A percentile compares a stretch with the other conserved stretches of the same genome.
Conservation (phyloP, 1,284 basidiomycete genomes). For the Fomitopsis betulina region DNA sequence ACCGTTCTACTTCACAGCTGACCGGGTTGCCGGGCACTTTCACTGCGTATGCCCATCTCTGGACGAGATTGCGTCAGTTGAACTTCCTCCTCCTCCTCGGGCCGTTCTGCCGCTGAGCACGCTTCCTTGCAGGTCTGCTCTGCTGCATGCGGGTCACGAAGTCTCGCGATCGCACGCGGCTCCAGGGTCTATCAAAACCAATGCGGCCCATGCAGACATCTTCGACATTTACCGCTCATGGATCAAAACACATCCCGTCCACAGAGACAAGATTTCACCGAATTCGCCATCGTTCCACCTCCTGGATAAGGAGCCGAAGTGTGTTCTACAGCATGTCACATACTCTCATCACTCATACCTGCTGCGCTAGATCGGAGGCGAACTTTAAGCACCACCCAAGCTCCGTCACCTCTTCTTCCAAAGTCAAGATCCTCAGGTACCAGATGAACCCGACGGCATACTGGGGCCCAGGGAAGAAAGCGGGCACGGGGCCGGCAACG, state of each 20-base stretch:
- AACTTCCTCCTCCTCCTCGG: background rate
- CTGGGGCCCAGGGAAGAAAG: conserved; percentile 86
- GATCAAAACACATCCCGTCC: conserved; percentile 81
- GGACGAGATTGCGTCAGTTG: conserved; percentile 66
- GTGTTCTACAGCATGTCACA: conserved; percentile 21
- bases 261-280: conserved; percentile 73
- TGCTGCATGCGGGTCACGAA: conserved; percentile 81
- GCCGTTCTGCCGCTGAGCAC: background rate
- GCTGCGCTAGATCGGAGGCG: conserved; percentile 48
- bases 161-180: conserved; percentile 90
- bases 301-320: conserved; percentile 66
- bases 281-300: conserved; percentile 65
- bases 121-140: conserved; percentile 58
- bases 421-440: conserved; percentile 82
- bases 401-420: conserved; percentile 52
- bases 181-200: conserved; percentile 89
- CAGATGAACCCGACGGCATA: conserved; percentile 88
- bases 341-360: background rate
- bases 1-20: conserved; percentile 92
- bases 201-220: conserved; percentile 68
- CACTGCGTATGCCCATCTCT: conserved; percentile 79
- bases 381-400: conserved; percentile 74
- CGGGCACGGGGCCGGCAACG: conserved; percentile 29
- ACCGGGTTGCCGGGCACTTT: conserved; percentile 78
- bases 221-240: conserved; percentile 84